Conservation (phyloP, 331 rosid genomes). For the Malus hybrid region DNA sequence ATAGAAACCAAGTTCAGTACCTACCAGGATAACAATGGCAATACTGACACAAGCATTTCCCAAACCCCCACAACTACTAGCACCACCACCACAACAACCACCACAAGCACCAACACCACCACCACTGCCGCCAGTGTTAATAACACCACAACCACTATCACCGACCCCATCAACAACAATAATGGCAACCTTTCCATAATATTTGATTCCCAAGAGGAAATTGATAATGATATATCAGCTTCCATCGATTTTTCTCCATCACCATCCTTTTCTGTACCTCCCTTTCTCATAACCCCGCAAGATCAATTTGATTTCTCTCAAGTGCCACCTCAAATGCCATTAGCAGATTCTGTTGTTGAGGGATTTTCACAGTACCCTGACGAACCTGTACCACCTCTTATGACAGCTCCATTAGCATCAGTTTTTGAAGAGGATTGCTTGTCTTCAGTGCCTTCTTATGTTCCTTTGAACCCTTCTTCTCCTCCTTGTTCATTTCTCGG, state of each 20-base stretch:
- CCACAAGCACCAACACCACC: slow-evolving; percentile 8
- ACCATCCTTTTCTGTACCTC: slow-evolving; percentile 42
- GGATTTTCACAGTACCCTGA: slow-evolving; percentile 47
- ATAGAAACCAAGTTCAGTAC: slow-evolving; percentile 31
- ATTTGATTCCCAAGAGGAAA: slow-evolving; percentile 72
- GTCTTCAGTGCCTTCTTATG: slow-evolving; percentile 68
- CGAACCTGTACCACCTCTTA: slow-evolving; percentile 33
- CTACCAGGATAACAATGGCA: slow-evolving; percentile 31
- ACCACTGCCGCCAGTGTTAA: neutral
- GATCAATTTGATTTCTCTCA: slow-evolving; percentile 50
- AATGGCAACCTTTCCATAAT: slow-evolving; percentile 38
- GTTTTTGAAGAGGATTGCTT: slow-evolving; percentile 70
- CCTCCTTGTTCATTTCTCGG: slow-evolving; percentile 69
- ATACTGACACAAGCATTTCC: slow-evolving; percentile 22
- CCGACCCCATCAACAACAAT: slow-evolving; percentile 15
- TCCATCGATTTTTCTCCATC: slow-evolving; percentile 78
- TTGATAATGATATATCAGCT: slow-evolving; percentile 82
- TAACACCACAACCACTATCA: neutral
- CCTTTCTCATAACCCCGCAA: slow-evolving; percentile 34
- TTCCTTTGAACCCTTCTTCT: slow-evolving; percentile 60
- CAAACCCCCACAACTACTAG: slow-evolving; percentile 23
- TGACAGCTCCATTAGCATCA: slow-evolving; percentile 41
- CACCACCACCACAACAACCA: slow-evolving; percentile 14
- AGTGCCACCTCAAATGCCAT: slow-evolving; percentile 20
- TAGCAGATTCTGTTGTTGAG: slow-evolving; percentile 44